Base-by-base conservation (phyloP, 805 yeast species). In the Yarrowia sp. region DNA sequence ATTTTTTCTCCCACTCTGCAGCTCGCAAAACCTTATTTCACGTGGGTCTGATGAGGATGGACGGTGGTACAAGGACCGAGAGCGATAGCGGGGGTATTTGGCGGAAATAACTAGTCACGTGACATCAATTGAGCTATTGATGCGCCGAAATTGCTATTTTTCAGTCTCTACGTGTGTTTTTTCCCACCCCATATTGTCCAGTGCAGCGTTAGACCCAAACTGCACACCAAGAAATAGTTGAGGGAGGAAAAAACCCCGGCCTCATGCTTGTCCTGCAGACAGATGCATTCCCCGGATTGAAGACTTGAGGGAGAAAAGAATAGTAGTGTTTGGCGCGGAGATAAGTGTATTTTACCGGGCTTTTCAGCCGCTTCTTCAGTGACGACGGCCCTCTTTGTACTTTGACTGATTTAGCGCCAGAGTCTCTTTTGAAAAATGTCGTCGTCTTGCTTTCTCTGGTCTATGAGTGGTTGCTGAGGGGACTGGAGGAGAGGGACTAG, bases 1-100 rank as follows among this genome's bases (percentile, higher is more conserved):
- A 15, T 56, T 56, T 42, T 55, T 53, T 53, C 45, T 53, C 45
- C 45, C 59, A 53, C 56, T 52, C 42, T 52, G 59, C 45, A 53
- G 19, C 16, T 26, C 7, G 22, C 11, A 22, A 53, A 49, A 53
- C 19, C 19, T 22, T 40, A 53, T 53, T 53, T 53, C 59, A 53
- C 59, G 59, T 53, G 59, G 59, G 32, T 11, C 32, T 1, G 22
- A 1, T 10, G 16, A 52, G 58, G 22, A 26, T 26, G 32, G 32
- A 26, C 7, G 32, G 32, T 5, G 4, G 32, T 26, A 26, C 32
- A 26, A 5, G 32, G 4, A 26, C 32, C 7, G 32, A 26, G 32
- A 5, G 32, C 7, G 32, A 5, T 26, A 26, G 32, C 4, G 32
- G 32, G 32, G 32, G 32, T 26, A 26, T 26, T 26, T 26, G 32